Conservation (phyloP, 2,329 filamentous ascomycete species). For the Penicillium verrucosum region DNA sequence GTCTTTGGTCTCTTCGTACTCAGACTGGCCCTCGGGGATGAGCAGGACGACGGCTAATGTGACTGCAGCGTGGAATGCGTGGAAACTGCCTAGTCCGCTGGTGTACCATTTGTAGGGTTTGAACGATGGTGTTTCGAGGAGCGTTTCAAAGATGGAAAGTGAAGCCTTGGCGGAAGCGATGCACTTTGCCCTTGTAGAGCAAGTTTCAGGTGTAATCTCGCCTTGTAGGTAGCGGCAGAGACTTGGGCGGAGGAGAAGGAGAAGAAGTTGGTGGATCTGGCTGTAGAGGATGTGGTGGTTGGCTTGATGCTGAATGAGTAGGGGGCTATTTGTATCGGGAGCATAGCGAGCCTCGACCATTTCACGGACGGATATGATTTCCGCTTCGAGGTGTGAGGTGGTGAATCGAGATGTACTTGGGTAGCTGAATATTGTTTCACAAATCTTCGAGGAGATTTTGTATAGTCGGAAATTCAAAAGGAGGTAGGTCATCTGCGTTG, state of each 20-base stretch:
- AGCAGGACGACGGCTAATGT: slow-evolving; percentile 31
- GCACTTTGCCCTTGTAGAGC: slow-evolving; percentile 31
- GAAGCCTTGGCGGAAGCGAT: slow-evolving; percentile 34
- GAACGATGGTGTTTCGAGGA: slow-evolving; percentile 32
- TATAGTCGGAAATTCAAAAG: slow-evolving; percentile 39
- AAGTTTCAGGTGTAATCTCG: slow-evolving; percentile 30
- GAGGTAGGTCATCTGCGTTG: slow-evolving; percentile 44
- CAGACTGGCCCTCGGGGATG: slow-evolving; percentile 27
- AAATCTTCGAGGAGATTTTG: slow-evolving; percentile 37
- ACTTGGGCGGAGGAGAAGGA: slow-evolving; percentile 38
- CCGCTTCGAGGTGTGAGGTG: slow-evolving; percentile 27
- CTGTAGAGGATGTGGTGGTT: slow-evolving; percentile 43
- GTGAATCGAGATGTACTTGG: slow-evolving; percentile 21
- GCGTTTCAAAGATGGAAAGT: slow-evolving; percentile 33
- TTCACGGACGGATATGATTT: slow-evolving; percentile 32
- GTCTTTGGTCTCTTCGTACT: slow-evolving; percentile 31
- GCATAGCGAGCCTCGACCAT: slow-evolving; percentile 32
- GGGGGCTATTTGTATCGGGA: slow-evolving; percentile 23
- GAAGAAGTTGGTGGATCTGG: slow-evolving; percentile 38
- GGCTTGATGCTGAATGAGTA: slow-evolving; percentile 36
- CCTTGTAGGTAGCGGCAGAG: slow-evolving; percentile 34
- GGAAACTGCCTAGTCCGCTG: slow-evolving; percentile 39
- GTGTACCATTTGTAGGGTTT: slow-evolving; percentile 42
- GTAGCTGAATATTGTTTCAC: slow-evolving; percentile 33
- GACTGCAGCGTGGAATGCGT: slow-evolving; percentile 42